Evolutionary conservation across 73 alveolate species (phyloP), one percentile per base, ranked within the genome.

Genomic region (Paramecium pentaurelia): DNA sequence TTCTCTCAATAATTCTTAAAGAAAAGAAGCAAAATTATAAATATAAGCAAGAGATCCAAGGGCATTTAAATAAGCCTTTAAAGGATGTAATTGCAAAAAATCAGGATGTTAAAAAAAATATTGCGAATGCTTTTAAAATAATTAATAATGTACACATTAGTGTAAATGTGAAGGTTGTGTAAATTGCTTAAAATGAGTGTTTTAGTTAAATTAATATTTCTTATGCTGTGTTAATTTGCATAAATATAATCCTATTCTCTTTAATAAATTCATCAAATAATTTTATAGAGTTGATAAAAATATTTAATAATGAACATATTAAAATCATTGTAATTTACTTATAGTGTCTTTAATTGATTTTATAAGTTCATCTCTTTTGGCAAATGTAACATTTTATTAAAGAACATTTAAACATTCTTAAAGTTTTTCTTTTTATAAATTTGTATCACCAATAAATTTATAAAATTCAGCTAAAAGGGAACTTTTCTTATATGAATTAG

Each of bases 71-170:
- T 11, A 25, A 25, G 28, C 71, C 18, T 80, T 45, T 36, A 80
- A 90, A 64, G 97, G 97, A 22, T 95, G 97, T 86, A 93, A 95
- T 58, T 95, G 97, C 88, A 95, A 77, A 73, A 87, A 91, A 37
- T 95, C 97, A 42, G 96, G 96, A 64, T 95, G 97, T 58, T 42
- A 93, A 60, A 95, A 95, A 60, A 95, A 95, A 68, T 95, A 95
- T 71, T 95, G 97, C n/a, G 97, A 95, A 70, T 95, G 97, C 93
- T 95, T 71, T 64, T 58, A 86, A 37, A 80, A 80, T 89, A 80
- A 80, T 45, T 40, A 20, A 80, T 34, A 25, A 27, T 80, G 91
- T 38, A 9, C 77, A 6, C 44, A 25, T 25, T 64, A 32, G 3
- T 80, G 91, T 47, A 40, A 58, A 36, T 80, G 91, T 36, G 91